phyloP scores from a whole-genome alignment of 1,284 basidiomycete species.

The Boletus mariae region DNA sequence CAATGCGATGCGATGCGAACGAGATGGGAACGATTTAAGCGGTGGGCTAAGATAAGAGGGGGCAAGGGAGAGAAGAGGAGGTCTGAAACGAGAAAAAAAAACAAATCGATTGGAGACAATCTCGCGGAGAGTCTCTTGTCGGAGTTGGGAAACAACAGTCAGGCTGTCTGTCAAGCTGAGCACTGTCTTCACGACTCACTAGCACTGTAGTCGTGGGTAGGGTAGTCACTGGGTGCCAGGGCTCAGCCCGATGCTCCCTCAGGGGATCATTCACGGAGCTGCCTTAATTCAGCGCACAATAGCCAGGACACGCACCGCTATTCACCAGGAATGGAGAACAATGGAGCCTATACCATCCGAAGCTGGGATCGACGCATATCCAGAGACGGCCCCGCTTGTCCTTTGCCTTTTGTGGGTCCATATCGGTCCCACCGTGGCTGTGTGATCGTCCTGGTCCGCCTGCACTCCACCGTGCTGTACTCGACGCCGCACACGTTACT shows the following conservation, averaged over 20 bases:
- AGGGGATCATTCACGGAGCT: constrained; percentile 8
- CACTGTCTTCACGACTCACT: neutral
- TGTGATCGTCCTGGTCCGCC: constrained; percentile 11
- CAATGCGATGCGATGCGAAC: constrained; percentile 36
- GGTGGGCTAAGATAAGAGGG: constrained; percentile 31
- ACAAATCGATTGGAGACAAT: constrained; percentile 29
- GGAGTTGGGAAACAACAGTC: constrained; percentile 33
- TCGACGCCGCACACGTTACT: neutral
- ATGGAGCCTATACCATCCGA: constrained; percentile 15
- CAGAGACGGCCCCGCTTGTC: neutral
- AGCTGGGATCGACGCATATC: constrained; percentile 22
- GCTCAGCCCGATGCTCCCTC: neutral
- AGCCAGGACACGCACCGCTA: constrained; percentile 24
- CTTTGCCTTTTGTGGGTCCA: constrained; percentile 36
- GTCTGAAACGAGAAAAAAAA: constrained; percentile 25
- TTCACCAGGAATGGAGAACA: constrained; percentile 29
- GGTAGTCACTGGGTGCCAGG: neutral
- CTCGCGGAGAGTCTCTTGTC: constrained; percentile 35
- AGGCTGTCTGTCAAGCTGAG: constrained; percentile 19
- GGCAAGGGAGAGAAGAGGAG: constrained; percentile 13
- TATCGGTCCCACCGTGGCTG: constrained; percentile 37
- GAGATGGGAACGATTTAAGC: constrained; percentile 31
- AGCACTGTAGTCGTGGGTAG: neutral
- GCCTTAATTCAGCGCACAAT: constrained; percentile 30
- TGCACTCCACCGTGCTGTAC: neutral